Evolutionary conservation across 768 basidiomycete genomes (phyloP).

Genomic region (Phanerochaete sordida): DNA sequence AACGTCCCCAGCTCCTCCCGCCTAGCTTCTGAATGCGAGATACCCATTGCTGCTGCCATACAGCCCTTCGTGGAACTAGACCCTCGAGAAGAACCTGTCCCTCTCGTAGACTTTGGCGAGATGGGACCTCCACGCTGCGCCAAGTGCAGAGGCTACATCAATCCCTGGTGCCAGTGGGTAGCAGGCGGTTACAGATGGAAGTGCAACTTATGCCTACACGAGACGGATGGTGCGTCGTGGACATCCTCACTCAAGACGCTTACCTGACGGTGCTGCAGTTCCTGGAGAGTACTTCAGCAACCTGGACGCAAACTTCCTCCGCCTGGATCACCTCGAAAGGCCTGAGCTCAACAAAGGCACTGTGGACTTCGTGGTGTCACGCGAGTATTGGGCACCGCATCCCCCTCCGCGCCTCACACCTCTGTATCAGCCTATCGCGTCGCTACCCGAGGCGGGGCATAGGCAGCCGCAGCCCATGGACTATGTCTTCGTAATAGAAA

Average conservation of each 20-base stretch:
- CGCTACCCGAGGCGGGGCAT: constrained; percentile 37
- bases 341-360: constrained; percentile 91
- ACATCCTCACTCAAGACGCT: background rate
- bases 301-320: constrained; percentile 70
- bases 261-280: constrained; percentile 48
- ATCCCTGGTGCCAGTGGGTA: constrained; percentile 88
- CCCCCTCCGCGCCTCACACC: constrained; percentile 51
- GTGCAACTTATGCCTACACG: constrained; percentile 86
- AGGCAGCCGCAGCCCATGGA: constrained; percentile 64
- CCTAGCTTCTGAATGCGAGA: constrained; percentile 74
- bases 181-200: constrained; percentile 83
- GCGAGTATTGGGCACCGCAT: constrained; percentile 83
- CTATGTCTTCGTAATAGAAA: constrained; percentile 86
- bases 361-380: constrained; percentile 76
- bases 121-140: constrained; percentile 81
- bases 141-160: constrained; percentile 85
- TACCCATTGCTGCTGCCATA: constrained; percentile 81
- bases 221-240: constrained; percentile 71
- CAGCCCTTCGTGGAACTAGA: constrained; percentile 90
- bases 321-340: constrained; percentile 76
- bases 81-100: constrained; percentile 73
- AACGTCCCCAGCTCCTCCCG: constrained; percentile 78
- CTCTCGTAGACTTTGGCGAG: constrained; percentile 67
- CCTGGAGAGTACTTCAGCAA: constrained; percentile 79
- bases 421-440: constrained; percentile 50